These are phyloP conservation scores for Ogataea sp. DNA, from an alignment of 805 yeast species.

Conservation along the genomic window DNA sequence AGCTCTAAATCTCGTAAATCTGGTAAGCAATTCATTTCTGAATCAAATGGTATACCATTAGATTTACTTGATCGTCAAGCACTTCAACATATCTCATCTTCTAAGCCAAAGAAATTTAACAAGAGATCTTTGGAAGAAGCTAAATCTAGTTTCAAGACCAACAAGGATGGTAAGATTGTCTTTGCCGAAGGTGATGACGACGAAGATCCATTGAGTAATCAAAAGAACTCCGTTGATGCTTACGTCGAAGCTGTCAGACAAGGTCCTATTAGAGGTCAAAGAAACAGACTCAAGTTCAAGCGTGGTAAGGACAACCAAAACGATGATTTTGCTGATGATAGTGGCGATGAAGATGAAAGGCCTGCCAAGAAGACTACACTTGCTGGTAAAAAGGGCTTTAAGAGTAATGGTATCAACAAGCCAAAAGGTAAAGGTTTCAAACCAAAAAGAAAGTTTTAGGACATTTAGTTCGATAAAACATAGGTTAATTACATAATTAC, in stretches of 20 bases:
- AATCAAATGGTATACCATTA: conserved; percentile 66
- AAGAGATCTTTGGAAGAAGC: conserved; percentile 31
- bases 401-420: conserved; percentile 15
- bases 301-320: conserved; percentile 39
- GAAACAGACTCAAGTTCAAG: conserved; percentile 82
- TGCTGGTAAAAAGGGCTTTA: conserved; percentile 1
- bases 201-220: conserved; percentile 41
- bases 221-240: conserved; percentile 68
- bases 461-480: neutral
- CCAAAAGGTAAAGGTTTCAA: conserved; percentile 25
- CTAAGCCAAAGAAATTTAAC: conserved; percentile 61
- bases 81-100: conserved; percentile 79
- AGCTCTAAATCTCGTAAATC: conserved; percentile 15
- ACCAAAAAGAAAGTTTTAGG: conserved; percentile 47
- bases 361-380: neutral
- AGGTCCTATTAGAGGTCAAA: conserved; percentile 92
- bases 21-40: conserved; percentile 63
- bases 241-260: conserved; percentile 89
- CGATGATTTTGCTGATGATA: conserved; percentile 43
- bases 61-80: conserved; percentile 84
- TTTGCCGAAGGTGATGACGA: conserved; percentile 44
- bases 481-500: no score
- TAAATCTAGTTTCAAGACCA: conserved; percentile 34
- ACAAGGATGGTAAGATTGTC: conserved; percentile 57
- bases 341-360: conserved; percentile 27